These are phyloP conservation scores for Trichomonas gallinae DNA, from an alignment of 208 protist species.

Conservation along the genomic window DNA sequence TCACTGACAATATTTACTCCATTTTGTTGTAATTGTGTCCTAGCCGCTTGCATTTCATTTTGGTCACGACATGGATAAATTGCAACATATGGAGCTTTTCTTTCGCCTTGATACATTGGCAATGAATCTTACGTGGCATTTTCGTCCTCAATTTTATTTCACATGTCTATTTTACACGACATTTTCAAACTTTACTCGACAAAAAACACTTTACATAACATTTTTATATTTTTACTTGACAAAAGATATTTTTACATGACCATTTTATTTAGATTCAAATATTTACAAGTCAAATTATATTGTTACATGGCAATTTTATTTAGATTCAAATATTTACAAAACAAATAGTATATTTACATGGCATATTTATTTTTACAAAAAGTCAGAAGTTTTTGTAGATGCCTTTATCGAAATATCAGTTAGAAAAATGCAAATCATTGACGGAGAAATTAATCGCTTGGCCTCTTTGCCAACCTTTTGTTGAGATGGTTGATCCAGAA, in stretches of 20 bases:
- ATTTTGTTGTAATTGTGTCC: not conserved
- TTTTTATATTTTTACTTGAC: too few species aligned
- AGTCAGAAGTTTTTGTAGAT: not conserved
- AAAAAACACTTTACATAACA: too few species aligned
- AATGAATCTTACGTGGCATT: too few species aligned
- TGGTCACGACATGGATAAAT: not conserved
- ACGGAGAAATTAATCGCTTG: not conserved
- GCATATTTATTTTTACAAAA: too few species aligned
- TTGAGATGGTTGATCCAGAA: not conserved
- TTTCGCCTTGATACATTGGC: too few species aligned
- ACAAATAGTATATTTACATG: too few species aligned
- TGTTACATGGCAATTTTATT: too few species aligned
- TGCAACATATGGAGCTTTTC: not conserved
- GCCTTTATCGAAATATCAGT: not conserved
- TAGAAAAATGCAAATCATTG: not conserved
- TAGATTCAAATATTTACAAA: too few species aligned
- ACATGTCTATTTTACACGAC: not conserved
- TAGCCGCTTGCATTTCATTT: not conserved
- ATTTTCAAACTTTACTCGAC: too few species aligned
- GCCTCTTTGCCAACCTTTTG: not conserved
- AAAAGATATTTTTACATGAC: too few species aligned
- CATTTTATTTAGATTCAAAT: too few species aligned
- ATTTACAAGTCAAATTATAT: too few species aligned
- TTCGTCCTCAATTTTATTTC: not conserved
- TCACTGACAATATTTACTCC: not conserved